Evolutionary conservation across 2,329 filamentous ascomycete genomes (phyloP).

Genomic region (Fusarium nisikadoi): DNA sequence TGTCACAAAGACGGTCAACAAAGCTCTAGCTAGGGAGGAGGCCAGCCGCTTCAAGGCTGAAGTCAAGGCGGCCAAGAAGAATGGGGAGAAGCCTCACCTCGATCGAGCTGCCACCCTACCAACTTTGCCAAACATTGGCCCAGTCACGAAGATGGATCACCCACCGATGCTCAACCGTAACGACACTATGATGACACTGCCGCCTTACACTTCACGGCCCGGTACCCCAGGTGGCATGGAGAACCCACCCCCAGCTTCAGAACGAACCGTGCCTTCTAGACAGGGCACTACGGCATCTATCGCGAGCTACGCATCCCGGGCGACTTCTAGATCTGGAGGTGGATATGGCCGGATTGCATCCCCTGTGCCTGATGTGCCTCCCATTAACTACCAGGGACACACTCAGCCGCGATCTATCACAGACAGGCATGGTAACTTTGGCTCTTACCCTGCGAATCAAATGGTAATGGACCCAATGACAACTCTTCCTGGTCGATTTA

Average conservation of each 20-base stretch:
- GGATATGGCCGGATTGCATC: conserved; percentile 59
- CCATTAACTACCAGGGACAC: conserved; percentile 35
- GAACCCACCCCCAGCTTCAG: conserved; percentile 63
- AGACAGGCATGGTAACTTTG: conserved; percentile 50
- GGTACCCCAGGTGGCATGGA: conserved; percentile 64
- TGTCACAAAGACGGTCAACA: conserved; percentile 87
- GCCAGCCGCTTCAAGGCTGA: conserved; percentile 65
- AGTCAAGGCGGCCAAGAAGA: conserved; percentile 62
- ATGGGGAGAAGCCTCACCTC: conserved; percentile 60
- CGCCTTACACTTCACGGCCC: conserved; percentile 70
- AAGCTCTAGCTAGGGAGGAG: conserved; percentile 84
- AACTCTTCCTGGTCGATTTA: conserved; percentile 38
- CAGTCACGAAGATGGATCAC: conserved; percentile 58
- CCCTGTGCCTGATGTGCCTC: conserved; percentile 51
- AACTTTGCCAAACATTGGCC: conserved; percentile 58
- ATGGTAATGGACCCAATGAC: conserved; percentile 15
- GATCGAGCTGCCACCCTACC: conserved; percentile 76
- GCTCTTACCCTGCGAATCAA: conserved; percentile 32
- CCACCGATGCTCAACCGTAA: conserved; percentile 68
- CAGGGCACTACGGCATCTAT: conserved; percentile 66
- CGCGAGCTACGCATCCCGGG: conserved; percentile 72
- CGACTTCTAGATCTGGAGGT: conserved; percentile 66
- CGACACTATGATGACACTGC: conserved; percentile 71
- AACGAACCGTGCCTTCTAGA: conserved; percentile 59
- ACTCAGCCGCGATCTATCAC: conserved; percentile 51